phyloP scores from a whole-genome alignment of 495 filamentous ascomycete genomes.

The Oidiodendron maius region DNA sequence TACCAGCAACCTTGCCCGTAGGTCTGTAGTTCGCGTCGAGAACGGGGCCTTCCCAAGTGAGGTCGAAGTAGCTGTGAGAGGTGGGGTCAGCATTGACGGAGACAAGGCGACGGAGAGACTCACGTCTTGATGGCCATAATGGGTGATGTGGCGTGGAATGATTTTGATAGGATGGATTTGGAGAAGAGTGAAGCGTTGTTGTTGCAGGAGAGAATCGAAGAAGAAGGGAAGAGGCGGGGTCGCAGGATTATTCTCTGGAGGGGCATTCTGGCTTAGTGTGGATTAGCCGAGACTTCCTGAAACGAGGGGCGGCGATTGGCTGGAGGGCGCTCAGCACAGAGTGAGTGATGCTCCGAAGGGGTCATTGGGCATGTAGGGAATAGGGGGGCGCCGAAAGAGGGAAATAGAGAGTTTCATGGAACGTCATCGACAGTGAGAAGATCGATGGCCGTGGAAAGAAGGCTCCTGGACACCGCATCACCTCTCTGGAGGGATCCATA shows the following conservation, averaged over 20 bases:
- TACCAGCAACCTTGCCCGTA: conserved; percentile 55
- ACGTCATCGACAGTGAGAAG: too few relatives aligned
- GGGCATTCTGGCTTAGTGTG: neutral
- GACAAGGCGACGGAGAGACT: neutral
- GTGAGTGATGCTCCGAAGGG: too few relatives aligned
- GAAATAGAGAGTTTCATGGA: too few relatives aligned
- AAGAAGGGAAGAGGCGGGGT: conserved; percentile 3
- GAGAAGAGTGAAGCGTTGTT: conserved; percentile 16
- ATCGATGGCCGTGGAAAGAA: too few relatives aligned
- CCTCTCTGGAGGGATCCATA: too few relatives aligned
- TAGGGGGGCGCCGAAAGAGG: neutral
- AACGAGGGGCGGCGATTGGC: neutral
- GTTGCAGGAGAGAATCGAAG: too few relatives aligned
- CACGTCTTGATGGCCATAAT: conserved; percentile 58
- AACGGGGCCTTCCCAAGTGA: conserved; percentile 62
- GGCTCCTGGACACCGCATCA: too few relatives aligned
- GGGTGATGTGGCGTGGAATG: conserved; percentile 56
- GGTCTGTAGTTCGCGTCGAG: conserved; percentile 47
- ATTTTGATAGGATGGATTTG: conserved; percentile 11
- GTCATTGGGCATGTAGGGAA: neutral
- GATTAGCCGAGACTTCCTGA: neutral
- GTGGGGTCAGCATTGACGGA: conserved; percentile 4
- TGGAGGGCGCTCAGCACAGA: too few relatives aligned
- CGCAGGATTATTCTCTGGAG: neutral
- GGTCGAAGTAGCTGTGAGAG: conserved; percentile 50